A percentile compares a stretch with the other conserved stretches of the same genome.
Evolutionary conservation across 129 eudicot genomes (phyloP).

Genomic region (Saposhnikovia divaricata): DNA sequence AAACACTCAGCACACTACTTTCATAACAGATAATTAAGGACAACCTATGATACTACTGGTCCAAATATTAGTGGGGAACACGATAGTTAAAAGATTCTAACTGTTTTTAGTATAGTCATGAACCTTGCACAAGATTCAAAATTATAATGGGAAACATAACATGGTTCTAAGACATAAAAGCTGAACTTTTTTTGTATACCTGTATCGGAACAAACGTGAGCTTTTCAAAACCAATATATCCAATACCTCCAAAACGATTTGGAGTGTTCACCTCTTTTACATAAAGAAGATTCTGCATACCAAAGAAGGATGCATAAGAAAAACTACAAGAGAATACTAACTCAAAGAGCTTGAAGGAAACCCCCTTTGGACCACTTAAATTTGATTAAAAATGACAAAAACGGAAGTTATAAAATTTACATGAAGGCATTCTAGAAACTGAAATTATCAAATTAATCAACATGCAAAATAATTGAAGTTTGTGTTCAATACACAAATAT

Average conservation of each 20-base stretch:
- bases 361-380: neutral
- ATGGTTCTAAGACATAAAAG: neutral
- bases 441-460: too few species aligned
- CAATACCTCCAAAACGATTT: slow-evolving; percentile 75
- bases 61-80: too few species aligned
- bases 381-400: neutral
- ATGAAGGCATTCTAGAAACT: neutral
- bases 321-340: neutral
- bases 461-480: too few species aligned
- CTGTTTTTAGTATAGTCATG: neutral
- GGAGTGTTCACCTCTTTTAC: slow-evolving; percentile 77
- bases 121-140: neutral
- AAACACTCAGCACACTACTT: neutral
- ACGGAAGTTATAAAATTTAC: neutral
- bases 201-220: slow-evolving; percentile 94
- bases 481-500: too few species aligned
- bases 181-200: slow-evolving; percentile 31
- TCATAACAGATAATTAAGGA: neutral
- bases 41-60: neutral
- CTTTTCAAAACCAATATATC: slow-evolving; percentile 81
- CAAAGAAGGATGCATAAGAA: slow-evolving; percentile 9
- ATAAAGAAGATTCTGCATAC: slow-evolving; percentile 75
- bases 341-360: neutral
- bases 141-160: neutral
- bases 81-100: too few species aligned